Base-by-base conservation (phyloP, 176 grass and related monocot genomes). In the Aegilops sharonensis region DNA sequence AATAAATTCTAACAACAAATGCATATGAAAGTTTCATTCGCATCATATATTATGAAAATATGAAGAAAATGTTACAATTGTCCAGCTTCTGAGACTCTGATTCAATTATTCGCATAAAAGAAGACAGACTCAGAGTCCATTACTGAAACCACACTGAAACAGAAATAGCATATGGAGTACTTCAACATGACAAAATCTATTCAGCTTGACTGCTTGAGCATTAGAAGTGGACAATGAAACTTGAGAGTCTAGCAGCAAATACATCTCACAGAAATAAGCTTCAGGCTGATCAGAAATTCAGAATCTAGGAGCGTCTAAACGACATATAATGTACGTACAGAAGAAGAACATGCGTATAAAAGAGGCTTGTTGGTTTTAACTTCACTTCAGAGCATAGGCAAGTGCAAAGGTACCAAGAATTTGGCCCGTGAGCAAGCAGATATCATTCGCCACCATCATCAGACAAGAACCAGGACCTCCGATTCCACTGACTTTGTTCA, bases 171-270 rank as follows among this genome's bases (percentile, higher is more conserved):
- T 14, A 52, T 75, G 7, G 42, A 73, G 24, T 70, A 15, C 15
- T 39, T 9, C 7, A 63, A 20, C 47, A 70, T 42, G 42, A 45
- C n/a, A 85, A 62, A 34, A 4, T 14, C 74, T 85, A 85, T 80
- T 81, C 34, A 76, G 74, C 18, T 85, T 27, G 59, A 89, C 25
- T 69, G 74, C 24, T 81, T 47, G 59, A 89, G 14, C 13, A 89
- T 78, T 45, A 21, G 30, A 78, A 61, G 25, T 57, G 42, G 6
- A 81, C 12, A 47, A 17, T 62, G 62, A 36, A 81, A 81, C 45
- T 76, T 8, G 5, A 12, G 42, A 72, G 17, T 61, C 48, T 79
- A 47, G 30, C 35, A 80, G 35, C 40, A 78, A 32, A 40, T 67
- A 62, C 63, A 63, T 64, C 34, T 17, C 36, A 63, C 13, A 8